A percentile compares a stretch with the other conserved stretches of the same genome.
Conservation (phyloP, 176 grass and related monocot species). For the maize (Zea mays) region Zm-B73-REFERENCE-NAM-5.0 NC_050105.1:26018001-26018500, state of each 20-base stretch:
- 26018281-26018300: constrained; percentile 88
- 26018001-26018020: constrained; percentile 81
- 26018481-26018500: constrained; percentile 69
- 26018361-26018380: constrained; percentile 60
- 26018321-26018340: constrained; percentile 61
- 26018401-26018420: constrained; percentile 58
- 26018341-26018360: constrained; percentile 55
- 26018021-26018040: constrained; percentile 89
- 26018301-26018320: constrained; percentile 88
- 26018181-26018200: constrained; percentile 94
- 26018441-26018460: constrained; percentile 99
- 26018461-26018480: constrained; percentile 65
- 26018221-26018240: constrained; percentile 81
- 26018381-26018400: constrained; percentile 65
- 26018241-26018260: constrained; percentile 85
- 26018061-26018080: constrained; percentile 46
- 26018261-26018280: constrained; percentile 98
- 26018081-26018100: constrained; percentile 46
- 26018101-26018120: neutral
- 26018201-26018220: constrained; percentile 97
- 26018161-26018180: constrained; percentile 80
- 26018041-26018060: constrained; percentile 65
- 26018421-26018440: constrained; percentile 73
- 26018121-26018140: constrained; percentile 41
- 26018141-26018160: constrained; percentile 50